A percentile compares a stretch with the other conserved stretches of the same genome.
Conservation (phyloP, 2,329 filamentous ascomycete genomes). For the Pseudopithomyces maydicus region DNA sequence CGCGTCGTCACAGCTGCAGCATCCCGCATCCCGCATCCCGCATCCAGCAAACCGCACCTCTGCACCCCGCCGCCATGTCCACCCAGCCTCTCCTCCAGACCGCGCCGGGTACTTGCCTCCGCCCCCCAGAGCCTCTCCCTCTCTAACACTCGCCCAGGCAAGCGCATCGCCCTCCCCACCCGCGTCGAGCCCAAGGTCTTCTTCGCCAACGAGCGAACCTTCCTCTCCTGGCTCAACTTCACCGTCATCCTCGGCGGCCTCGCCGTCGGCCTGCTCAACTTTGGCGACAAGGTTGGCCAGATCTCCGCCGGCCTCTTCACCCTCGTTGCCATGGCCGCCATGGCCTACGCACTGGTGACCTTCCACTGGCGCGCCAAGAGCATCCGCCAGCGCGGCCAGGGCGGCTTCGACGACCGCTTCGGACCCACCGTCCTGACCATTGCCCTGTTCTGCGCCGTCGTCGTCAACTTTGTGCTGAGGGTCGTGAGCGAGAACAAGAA, state of each 20-base stretch:
- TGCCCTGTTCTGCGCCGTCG: constrained; percentile 83
- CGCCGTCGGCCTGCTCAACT: constrained; percentile 96
- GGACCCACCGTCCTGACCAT: constrained; percentile 90
- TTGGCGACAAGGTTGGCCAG: constrained; percentile 91
- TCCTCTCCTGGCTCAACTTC: constrained; percentile 99
- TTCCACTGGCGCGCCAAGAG: constrained; percentile 98
- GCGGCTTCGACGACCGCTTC: constrained; percentile 94
- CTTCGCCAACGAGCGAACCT: constrained; percentile 99
- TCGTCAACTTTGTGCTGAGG: constrained; percentile 88
- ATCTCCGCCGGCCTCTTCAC: constrained; percentile 95
- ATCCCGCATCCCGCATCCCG: constrained; percentile 6
- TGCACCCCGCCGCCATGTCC: constrained; percentile 69
- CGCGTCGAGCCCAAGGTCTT: constrained; percentile 99
- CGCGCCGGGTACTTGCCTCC: constrained; percentile 71
- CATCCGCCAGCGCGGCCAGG: constrained; percentile 88
- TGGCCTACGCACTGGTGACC: constrained; percentile 92
- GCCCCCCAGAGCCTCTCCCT: constrained; percentile 3
- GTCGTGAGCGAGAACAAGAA: constrained; percentile 31
- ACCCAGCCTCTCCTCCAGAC: constrained; percentile 95
- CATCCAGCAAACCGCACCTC: constrained; percentile 7
- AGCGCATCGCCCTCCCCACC: constrained; percentile 96
- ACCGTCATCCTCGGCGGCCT: constrained; percentile 97
- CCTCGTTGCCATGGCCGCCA: constrained; percentile 88
- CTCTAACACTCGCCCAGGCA: constrained; percentile 64
- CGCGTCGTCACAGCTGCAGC: background rate